phyloP scores from a whole-genome alignment of 345 rosid genomes.

The Gossypium longicalyx region DNA sequence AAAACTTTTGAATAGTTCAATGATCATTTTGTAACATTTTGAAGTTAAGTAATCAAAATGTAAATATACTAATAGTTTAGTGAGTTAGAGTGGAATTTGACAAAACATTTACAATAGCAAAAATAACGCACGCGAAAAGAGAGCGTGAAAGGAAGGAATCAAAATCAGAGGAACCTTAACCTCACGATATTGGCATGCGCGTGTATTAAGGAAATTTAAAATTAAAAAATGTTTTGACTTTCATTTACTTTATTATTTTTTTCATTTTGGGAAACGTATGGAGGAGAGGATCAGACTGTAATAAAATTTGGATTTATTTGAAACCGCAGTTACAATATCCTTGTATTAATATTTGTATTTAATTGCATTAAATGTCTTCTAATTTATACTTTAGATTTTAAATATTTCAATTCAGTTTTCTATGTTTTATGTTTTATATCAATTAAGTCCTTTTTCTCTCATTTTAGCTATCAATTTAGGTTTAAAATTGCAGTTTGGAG shows the following conservation, averaged over 20 bases:
- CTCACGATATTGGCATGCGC: neutral
- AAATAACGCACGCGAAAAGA: neutral
- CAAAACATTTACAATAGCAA: neutral
- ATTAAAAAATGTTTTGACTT: constrained; percentile 31
- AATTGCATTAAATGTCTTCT: no score
- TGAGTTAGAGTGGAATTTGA: no score
- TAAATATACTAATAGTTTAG: no score
- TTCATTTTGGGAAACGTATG: constrained; percentile 18
- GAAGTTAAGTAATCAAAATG: rapidly evolving
- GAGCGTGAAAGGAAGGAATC: neutral
- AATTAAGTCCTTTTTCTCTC: no score
- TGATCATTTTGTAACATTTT: no score
- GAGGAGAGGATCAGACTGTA: neutral
- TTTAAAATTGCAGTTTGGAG: no score
- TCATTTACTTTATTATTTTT: neutral
- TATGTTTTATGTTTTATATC: no score
- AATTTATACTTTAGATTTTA: no score
- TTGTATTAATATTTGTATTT: neutral
- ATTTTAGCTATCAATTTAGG: no score
- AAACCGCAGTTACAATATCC: neutral
- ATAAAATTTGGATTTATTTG: constrained; percentile 13
- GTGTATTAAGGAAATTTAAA: neutral
- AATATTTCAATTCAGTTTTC: no score
- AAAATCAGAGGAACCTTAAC: neutral
- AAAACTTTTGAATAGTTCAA: no score